Percentiles rank a stretch among this genome's conserved stretches.
These are phyloP conservation scores for Dalbergia cochinchinensis DNA, from an alignment of 306 rosid species.

Conservation along the genomic window DNA sequence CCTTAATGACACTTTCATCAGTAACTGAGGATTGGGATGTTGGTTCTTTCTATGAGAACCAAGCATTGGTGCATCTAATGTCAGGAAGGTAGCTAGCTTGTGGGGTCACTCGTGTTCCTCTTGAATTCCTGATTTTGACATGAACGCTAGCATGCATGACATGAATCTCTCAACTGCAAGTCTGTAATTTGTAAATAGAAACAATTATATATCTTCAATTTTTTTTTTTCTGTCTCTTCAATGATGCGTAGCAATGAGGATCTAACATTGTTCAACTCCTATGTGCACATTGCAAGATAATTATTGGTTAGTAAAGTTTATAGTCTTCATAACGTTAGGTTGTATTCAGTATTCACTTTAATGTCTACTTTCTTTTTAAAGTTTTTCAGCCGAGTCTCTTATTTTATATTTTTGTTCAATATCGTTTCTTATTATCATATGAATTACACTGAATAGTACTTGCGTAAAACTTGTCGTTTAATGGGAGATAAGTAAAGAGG, in stretches of 20 bases:
- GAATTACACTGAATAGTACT: too few species aligned
- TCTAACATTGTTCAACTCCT: not conserved
- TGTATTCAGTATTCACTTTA: too few species aligned
- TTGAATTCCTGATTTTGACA: constrained; percentile 21
- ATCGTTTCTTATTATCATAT: too few species aligned
- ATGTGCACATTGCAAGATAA: not conserved
- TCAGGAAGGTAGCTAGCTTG: constrained; percentile 58
- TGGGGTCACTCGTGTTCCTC: not conserved
- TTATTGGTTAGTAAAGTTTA: not conserved
- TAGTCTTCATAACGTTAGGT: not conserved
- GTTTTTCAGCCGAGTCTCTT: too few species aligned
- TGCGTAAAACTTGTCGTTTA: too few species aligned
- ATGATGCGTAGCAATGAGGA: constrained; percentile 5
- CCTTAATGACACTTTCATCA: constrained; percentile 75
- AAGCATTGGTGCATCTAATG: constrained; percentile 58
- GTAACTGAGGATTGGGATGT: constrained; percentile 76
- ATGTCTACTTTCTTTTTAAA: too few species aligned
- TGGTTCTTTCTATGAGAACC: constrained; percentile 70
- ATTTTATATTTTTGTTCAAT: too few species aligned
- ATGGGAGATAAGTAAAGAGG: too few species aligned
- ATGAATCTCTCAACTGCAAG: constrained; percentile 26
- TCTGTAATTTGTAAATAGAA: constrained; percentile 32
- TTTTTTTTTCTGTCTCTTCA: not conserved
- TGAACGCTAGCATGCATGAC: not conserved
- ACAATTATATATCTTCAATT: not conserved